A percentile compares a stretch with the other conserved stretches of the same genome.
Evolutionary conservation across 2,329 filamentous ascomycete species (phyloP).

Genomic region (Rhynchosporium agropyri): DNA sequence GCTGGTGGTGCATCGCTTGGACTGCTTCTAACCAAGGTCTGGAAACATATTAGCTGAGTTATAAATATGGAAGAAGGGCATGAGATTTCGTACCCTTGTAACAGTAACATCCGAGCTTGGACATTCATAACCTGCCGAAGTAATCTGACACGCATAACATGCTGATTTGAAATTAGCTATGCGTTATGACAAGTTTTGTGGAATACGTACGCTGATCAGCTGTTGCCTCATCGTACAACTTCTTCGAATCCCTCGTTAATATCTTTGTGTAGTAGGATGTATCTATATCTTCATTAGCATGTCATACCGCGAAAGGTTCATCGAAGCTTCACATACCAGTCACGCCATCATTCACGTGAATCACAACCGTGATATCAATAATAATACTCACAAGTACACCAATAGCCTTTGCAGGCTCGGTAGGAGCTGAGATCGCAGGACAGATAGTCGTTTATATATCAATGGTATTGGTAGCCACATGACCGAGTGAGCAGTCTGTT

Average conservation of each 20-base stretch:
- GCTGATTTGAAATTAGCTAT: constrained; percentile 10
- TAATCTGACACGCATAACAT: constrained; percentile 23
- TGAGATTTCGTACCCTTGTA: constrained; percentile 12
- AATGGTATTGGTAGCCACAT: constrained; percentile 41
- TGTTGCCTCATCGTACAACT: constrained; percentile 17
- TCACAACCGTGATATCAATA: constrained; percentile 20
- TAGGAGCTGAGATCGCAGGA: constrained; percentile 26
- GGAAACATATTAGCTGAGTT: not conserved
- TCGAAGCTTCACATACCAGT: not conserved
- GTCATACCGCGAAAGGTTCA: not conserved
- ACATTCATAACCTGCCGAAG: constrained; percentile 15
- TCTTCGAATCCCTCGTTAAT: constrained; percentile 16
- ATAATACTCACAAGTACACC: constrained; percentile 22
- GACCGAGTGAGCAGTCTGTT: constrained; percentile 26
- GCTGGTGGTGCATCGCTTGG: constrained; percentile 12
- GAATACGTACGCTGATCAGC: constrained; percentile 17
- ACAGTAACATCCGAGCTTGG: constrained; percentile 24
- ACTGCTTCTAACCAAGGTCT: constrained; percentile 14
- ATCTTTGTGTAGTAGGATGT: constrained; percentile 22
- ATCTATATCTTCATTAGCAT: constrained; percentile 11
- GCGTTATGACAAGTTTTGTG: too few species aligned
- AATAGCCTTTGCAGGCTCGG: constrained; percentile 8
- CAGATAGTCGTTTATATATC: constrained; percentile 42
- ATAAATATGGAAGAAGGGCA: not conserved
- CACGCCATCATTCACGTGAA: constrained; percentile 4